A percentile compares a stretch with the other conserved stretches of the same genome.
Evolutionary conservation across 768 basidiomycete species (phyloP).

Genomic region (Rickenella mellea): DNA sequence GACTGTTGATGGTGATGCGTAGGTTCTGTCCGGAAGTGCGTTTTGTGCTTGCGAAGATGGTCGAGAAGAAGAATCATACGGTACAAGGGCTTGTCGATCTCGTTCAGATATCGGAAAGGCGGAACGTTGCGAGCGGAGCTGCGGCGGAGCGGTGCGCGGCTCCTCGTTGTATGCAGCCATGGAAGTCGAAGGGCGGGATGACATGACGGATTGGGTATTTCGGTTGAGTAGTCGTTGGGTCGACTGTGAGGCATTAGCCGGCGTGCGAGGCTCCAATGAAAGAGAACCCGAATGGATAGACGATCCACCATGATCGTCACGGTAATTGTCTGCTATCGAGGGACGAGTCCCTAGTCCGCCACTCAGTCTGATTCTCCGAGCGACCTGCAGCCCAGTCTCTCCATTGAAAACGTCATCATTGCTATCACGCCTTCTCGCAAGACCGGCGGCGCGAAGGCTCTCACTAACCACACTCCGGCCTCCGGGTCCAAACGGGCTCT

Average conservation of each 20-base stretch:
- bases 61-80: slow-evolving; percentile 6
- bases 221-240: too few relatives aligned
- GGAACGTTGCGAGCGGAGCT: slow-evolving; percentile 31
- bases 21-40: slow-evolving; percentile 8
- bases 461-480: slow-evolving; percentile 57
- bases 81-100: slow-evolving; percentile 4
- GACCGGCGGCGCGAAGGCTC: slow-evolving; percentile 61
- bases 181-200: slow-evolving; percentile 19
- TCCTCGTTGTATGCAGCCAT: slow-evolving; percentile 24
- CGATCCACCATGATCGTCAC: too few relatives aligned
- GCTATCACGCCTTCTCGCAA: slow-evolving; percentile 28
- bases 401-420: slow-evolving; percentile 27
- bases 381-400: background rate
- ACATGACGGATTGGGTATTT: slow-evolving; percentile 7
- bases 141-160: slow-evolving; percentile 29
- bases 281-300: background rate
- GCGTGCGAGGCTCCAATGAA: slow-evolving; percentile 9
- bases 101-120: slow-evolving; percentile 23
- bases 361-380: slow-evolving; percentile 8
- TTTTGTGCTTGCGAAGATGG: slow-evolving; percentile 8
- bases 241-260: slow-evolving; percentile 11
- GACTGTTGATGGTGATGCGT: slow-evolving; percentile 8
- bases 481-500: slow-evolving; percentile 42
- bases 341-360: too few relatives aligned
- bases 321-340: too few relatives aligned